Evolutionary conservation across 306 rosid genomes (phyloP), one percentile per base, ranked within the genome.

Genomic region (Sindora glabra): DNA sequence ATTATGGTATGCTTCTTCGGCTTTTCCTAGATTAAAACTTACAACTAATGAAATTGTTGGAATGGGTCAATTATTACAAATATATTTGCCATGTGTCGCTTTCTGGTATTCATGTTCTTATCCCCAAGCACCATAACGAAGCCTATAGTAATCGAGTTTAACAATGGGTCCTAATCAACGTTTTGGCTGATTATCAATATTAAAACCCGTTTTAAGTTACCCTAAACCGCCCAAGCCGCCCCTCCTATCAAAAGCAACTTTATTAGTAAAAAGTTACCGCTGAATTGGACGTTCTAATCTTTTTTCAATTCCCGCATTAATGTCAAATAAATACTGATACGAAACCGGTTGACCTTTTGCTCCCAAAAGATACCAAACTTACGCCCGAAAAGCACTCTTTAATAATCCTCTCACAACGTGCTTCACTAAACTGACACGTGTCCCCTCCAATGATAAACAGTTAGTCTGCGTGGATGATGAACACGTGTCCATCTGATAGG

Each of bases 151-250:
- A 29, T 29, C 24, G 30, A 33, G 30, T 47, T 65, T 42, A 57
- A n/a, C n/a, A n/a, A 48, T 32, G 13, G 30, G 75, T 74, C 79
- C 38, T 56, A 36, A 66, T 80, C 72, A 71, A 54, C 2, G 56
- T 38, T 33, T 39, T 39, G 72, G 48, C 45, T 25, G 1, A 47
- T 27, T 24, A 5, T 12, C 21, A 66, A 17, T 59, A 17, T 67
- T 48, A 25, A 56, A 36, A 45, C 53, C 18, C 22, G 23, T 48
- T 22, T 29, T 49, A 33, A 10, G 59, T 22, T 64, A n/a, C 24
- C 6, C 15, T 22, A 3, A 64, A 63, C 81, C 81, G 59, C 29
- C 78, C 76, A 76, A 63, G 47, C 56, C 24, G 29, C 77, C 56
- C 51, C 59, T 69, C 83, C 67, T 70, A 71, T 69, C 5, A 58